phyloP scores from a whole-genome alignment of 306 rosid genomes.

The Echinosophora koreensis region DNA sequence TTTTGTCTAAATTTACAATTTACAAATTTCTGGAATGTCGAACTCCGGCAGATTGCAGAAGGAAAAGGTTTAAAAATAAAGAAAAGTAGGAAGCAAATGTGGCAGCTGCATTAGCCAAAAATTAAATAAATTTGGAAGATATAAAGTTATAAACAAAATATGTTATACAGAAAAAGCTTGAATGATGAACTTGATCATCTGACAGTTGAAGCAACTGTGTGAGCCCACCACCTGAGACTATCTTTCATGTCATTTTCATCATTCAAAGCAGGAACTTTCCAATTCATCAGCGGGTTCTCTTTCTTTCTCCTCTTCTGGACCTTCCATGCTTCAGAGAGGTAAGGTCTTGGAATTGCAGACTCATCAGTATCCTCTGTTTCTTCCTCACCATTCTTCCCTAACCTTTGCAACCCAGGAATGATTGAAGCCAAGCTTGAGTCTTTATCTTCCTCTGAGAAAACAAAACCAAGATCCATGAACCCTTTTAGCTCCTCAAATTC shows the following conservation, averaged over 20 bases:
- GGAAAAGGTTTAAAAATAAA: neutral
- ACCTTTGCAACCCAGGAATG: slow-evolving; percentile 85
- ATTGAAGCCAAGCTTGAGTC: slow-evolving; percentile 80
- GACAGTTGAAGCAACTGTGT: slow-evolving; percentile 78
- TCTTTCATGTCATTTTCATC: slow-evolving; percentile 75
- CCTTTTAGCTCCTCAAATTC: slow-evolving; percentile 90
- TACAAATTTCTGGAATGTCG: slow-evolving; percentile 36
- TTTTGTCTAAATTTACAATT: slow-evolving; percentile 8
- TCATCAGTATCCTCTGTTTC: slow-evolving; percentile 39
- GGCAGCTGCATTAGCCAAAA: slow-evolving; percentile 4
- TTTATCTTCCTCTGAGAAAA: slow-evolving; percentile 80
- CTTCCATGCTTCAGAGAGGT: slow-evolving; percentile 92
- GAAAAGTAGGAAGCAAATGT: neutral
- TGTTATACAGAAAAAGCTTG: slow-evolving; percentile 13
- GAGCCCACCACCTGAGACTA: slow-evolving; percentile 87
- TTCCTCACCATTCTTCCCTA: slow-evolving; percentile 59
- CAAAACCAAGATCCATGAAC: slow-evolving; percentile 91
- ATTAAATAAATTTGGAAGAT: neutral
- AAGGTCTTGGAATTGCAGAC: slow-evolving; percentile 69
- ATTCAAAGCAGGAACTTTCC: slow-evolving; percentile 66
- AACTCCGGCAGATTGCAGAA: slow-evolving; percentile 5
- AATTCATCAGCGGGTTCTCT: slow-evolving; percentile 65
- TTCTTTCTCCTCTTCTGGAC: slow-evolving; percentile 54
- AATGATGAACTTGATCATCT: slow-evolving; percentile 53
- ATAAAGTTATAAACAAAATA: slow-evolving; percentile 37